Conservation (phyloP, 805 yeast genomes). For the Wickerhamiella allomyrinae region DNA sequence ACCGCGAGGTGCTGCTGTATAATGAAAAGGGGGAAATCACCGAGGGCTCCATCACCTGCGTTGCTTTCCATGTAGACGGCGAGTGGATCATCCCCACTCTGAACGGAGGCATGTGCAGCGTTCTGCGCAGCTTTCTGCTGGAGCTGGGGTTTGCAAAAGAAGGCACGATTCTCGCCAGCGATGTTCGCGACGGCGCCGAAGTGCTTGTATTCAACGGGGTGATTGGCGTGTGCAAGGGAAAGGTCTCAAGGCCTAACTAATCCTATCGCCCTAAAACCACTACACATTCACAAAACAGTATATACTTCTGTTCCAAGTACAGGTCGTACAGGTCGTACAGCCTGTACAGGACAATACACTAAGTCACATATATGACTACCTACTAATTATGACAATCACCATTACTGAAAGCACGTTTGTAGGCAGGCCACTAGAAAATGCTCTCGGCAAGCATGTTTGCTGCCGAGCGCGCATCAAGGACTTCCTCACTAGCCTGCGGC, state of each 20-base stretch:
- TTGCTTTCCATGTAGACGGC: constrained; percentile 45
- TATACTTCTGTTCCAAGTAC: too few species aligned
- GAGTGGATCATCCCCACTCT: constrained; percentile 75
- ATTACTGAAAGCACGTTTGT: too few species aligned
- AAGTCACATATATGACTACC: too few species aligned
- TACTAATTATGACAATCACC: too few species aligned
- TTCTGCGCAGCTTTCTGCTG: constrained; percentile 51
- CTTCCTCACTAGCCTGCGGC: constrained; percentile 20
- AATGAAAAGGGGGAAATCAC: constrained; percentile 46
- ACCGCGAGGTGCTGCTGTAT: constrained; percentile 55
- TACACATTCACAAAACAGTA: too few species aligned
- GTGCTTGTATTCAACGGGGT: constrained; percentile 69
- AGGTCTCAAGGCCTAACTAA: too few species aligned
- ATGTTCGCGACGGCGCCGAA: constrained; percentile 50
- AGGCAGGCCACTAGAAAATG: constrained; percentile 14
- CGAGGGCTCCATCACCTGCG: constrained; percentile 74
- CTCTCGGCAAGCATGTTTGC: constrained; percentile 69
- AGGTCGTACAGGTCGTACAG: too few species aligned
- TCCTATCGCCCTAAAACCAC: too few species aligned
- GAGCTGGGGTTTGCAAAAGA: constrained; percentile 40
- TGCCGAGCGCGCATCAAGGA: constrained; percentile 69
- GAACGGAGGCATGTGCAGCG: constrained; percentile 76
- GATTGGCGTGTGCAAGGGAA: constrained; percentile 41
- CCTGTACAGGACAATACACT: too few species aligned
- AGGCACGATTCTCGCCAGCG: constrained; percentile 32